phyloP scores from a whole-genome alignment of 1,139 yeast species.

The Blastobotrys arbuscula region DNA sequence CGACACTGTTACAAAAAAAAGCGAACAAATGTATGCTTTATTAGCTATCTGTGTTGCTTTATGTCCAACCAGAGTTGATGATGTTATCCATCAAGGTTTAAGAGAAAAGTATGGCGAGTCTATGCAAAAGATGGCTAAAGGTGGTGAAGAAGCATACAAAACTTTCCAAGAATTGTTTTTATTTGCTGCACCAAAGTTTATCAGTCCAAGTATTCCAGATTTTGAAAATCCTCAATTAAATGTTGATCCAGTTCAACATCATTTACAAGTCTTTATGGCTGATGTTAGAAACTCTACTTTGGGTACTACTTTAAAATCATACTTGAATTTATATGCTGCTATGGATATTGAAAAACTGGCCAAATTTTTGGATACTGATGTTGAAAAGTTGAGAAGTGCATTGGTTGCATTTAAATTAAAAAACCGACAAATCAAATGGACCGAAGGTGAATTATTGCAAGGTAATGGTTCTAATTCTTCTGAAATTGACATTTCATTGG shows the following conservation, averaged over 20 bases:
- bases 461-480: constrained; percentile 40
- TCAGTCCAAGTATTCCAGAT: constrained; percentile 39
- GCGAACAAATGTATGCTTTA: constrained; percentile 49
- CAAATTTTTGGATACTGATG: constrained; percentile 39
- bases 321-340: constrained; percentile 43
- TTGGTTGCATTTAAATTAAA: constrained; percentile 42
- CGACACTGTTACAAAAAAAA: constrained; percentile 42
- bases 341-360: constrained; percentile 42
- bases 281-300: constrained; percentile 38
- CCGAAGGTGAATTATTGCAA: constrained; percentile 37
- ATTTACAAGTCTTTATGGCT: constrained; percentile 40
- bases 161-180: constrained; percentile 42
- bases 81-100: constrained; percentile 38
- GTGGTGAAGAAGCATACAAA: constrained; percentile 39
- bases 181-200: constrained; percentile 46
- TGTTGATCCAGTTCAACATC: constrained; percentile 40
- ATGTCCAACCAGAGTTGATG: constrained; percentile 44
- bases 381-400: constrained; percentile 33
- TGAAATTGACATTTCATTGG: constrained; percentile 42
- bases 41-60: constrained; percentile 43
- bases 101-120: constrained; percentile 46
- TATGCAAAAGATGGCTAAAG: constrained; percentile 39
- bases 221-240: constrained; percentile 31
- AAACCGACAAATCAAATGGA: constrained; percentile 43
- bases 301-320: constrained; percentile 41